These are phyloP conservation scores for Adiantum capillusveneris DNA, from an alignment of 75 land plant genomes.

Conservation along the genomic window DNA sequence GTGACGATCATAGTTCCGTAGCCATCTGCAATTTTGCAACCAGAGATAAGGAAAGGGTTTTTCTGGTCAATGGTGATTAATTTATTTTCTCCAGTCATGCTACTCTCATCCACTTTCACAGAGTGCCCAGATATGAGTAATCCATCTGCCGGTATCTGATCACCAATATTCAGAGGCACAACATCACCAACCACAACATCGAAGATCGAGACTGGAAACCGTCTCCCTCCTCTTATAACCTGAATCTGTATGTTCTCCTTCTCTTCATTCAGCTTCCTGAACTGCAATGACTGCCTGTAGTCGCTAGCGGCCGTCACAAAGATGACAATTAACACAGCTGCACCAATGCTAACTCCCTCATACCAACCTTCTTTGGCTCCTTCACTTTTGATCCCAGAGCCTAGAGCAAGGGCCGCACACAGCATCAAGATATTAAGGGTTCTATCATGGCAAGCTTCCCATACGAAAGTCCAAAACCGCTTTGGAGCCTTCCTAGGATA, in stretches of 20 bases:
- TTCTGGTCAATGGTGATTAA: conserved; percentile 50
- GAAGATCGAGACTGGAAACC: conserved; percentile 53
- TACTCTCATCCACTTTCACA: conserved; percentile 69
- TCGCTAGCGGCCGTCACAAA: too few relatives aligned
- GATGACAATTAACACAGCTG: conserved; percentile 88
- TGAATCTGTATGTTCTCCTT: too few relatives aligned
- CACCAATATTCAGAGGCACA: conserved; percentile 73
- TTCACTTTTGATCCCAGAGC: conserved; percentile 64
- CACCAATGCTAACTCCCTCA: conserved; percentile 84
- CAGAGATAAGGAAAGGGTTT: conserved; percentile 69
- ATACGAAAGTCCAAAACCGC: conserved; percentile 40
- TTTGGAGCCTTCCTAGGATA: conserved; percentile 15
- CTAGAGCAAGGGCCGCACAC: conserved; percentile 72
- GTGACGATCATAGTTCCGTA: conserved; percentile 73
- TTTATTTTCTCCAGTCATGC: conserved; percentile 82
- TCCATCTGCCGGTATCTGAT: conserved; percentile 91
- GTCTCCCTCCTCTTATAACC: too few relatives aligned
- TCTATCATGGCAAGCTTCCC: conserved; percentile 91
- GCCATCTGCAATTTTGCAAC: conserved; percentile 86
- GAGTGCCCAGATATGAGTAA: conserved; percentile 57
- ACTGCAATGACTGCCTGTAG: too few relatives aligned
- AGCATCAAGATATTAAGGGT: conserved; percentile 84
- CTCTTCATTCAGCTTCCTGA: too few relatives aligned
- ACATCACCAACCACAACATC: conserved; percentile 82
- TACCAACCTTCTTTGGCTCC: conserved; percentile 86